These are phyloP conservation scores for Russula lepida DNA, from an alignment of 768 basidiomycete genomes.

Conservation along the genomic window DNA sequence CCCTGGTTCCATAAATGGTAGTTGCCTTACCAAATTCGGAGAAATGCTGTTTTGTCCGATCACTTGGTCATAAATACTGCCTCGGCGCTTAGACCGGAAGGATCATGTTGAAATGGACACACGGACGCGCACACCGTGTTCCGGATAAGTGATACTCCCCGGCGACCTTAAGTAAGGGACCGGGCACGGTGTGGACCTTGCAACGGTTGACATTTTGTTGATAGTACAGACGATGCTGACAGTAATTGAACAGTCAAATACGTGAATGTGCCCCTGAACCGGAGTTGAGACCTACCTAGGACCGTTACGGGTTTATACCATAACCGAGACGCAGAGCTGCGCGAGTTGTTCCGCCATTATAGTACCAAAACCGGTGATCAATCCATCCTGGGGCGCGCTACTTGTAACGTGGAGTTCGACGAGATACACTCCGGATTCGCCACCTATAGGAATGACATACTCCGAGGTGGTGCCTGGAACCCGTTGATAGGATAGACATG, in stretches of 20 bases:
- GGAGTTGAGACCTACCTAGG: neutral
- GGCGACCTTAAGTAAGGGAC: neutral
- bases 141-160: neutral
- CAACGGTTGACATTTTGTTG: neutral
- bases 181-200: neutral
- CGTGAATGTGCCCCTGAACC: neutral
- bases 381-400: neutral
- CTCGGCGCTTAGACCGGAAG: neutral
- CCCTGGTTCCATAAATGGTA: neutral
- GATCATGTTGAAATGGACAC: neutral
- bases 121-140: neutral
- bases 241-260: neutral
- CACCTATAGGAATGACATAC: neutral
- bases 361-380: too few relatives aligned
- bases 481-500: neutral
- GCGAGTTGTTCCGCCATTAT: neutral
- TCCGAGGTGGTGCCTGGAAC: neutral
- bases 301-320: neutral
- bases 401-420: neutral
- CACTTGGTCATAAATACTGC: slow-evolving; percentile 3
- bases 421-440: neutral
- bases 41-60: neutral
- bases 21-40: neutral
- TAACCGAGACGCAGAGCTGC: neutral
- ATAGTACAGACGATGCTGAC: neutral